phyloP scores from a whole-genome alignment of 805 yeast genomes.

The Hanseniaspora taiwanica region DNA sequence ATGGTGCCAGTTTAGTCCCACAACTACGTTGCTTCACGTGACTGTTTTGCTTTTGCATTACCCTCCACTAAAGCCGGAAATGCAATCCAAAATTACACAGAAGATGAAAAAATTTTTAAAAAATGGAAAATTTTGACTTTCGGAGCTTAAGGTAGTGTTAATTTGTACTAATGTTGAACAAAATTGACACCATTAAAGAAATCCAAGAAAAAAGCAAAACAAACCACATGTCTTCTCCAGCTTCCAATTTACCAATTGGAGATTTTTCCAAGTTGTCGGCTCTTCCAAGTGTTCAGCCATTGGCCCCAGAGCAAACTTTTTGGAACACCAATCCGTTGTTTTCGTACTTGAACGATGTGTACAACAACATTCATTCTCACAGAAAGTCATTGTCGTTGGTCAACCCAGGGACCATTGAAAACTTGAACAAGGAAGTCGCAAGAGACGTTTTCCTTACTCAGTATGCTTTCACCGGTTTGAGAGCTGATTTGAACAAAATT shows the following conservation, averaged over 20 bases:
- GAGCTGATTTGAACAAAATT: conserved; percentile 92
- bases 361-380: conserved; percentile 58
- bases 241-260: conserved; percentile 37
- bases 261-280: conserved; percentile 53
- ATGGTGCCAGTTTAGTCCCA: too few species aligned
- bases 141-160: too few species aligned
- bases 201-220: neutral
- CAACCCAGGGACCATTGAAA: conserved; percentile 93
- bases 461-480: conserved; percentile 85
- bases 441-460: conserved; percentile 86
- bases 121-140: too few species aligned
- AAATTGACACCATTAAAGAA: too few species aligned
- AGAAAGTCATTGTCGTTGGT: conserved; percentile 69
- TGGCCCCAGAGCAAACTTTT: conserved; percentile 41
- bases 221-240: conserved; percentile 17
- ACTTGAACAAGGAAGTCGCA: conserved; percentile 82
- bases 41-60: too few species aligned
- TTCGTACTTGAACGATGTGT: conserved; percentile 64
- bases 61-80: too few species aligned
- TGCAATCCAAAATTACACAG: too few species aligned
- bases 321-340: conserved; percentile 80
- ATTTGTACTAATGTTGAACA: too few species aligned
- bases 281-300: conserved; percentile 30
- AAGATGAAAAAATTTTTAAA: too few species aligned
- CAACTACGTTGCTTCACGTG: too few species aligned